Percentiles rank a stretch among this genome's conserved stretches.
These are phyloP conservation scores for Vicia faba DNA, from an alignment of 306 rosid genomes.

Conservation along the genomic window DNA sequence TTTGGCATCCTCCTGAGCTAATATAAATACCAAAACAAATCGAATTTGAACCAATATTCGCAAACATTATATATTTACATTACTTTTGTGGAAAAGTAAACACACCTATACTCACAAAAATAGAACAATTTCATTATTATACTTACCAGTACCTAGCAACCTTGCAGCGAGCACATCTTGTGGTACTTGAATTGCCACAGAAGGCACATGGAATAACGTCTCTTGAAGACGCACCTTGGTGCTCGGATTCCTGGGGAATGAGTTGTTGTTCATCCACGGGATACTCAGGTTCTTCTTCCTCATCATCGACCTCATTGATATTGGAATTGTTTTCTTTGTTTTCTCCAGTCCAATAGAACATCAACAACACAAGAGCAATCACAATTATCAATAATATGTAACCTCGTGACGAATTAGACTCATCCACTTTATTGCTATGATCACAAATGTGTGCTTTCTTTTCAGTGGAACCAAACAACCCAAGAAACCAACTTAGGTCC, in stretches of 20 bases:
- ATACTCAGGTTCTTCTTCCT: neutral
- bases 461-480: slow-evolving; percentile 35
- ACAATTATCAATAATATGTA: slow-evolving; percentile 2
- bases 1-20: slow-evolving; percentile 44
- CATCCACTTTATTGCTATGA: neutral
- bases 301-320: slow-evolving; percentile 16
- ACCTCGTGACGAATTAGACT: neutral
- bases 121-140: neutral
- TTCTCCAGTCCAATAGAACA: neutral
- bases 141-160: slow-evolving; percentile 46
- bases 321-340: neutral
- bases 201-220: slow-evolving; percentile 23
- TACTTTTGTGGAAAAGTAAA: neutral
- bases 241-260: neutral
- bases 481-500: slow-evolving; percentile 31
- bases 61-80: neutral
- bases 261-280: neutral
- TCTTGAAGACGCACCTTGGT: neutral
- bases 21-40: slow-evolving; percentile 4
- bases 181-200: slow-evolving; percentile 35
- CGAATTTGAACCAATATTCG: neutral
- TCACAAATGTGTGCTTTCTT: slow-evolving; percentile 24
- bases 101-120: too few relatives aligned
- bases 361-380: slow-evolving; percentile 9
- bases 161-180: slow-evolving; percentile 48